Conservation (phyloP, 345 rosid species). For the Lepidium aucheri region DNA sequence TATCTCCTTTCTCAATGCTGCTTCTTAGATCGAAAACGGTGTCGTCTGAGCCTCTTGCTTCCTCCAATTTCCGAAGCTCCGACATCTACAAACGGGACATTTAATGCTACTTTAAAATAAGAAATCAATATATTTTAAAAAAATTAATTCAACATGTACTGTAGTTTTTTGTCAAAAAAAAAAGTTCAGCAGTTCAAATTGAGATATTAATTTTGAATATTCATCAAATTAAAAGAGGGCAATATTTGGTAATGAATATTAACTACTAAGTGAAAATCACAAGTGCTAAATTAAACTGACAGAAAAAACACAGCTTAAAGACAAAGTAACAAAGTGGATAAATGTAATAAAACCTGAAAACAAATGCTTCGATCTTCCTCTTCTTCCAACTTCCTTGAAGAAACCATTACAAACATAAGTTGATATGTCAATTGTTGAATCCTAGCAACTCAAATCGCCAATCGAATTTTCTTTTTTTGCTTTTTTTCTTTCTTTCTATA, state of each 20-base stretch:
- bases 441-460: background rate
- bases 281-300: background rate
- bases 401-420: conserved; percentile 27
- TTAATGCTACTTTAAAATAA: background rate
- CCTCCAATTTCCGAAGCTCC: conserved; percentile 44
- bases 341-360: conserved; percentile 27
- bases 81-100: conserved; percentile 15
- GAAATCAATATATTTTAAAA: background rate
- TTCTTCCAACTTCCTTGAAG: conserved; percentile 12
- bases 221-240: background rate
- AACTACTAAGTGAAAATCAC: background rate
- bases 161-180: background rate
- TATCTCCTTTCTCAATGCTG: conserved; percentile 42
- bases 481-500: background rate
- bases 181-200: background rate
- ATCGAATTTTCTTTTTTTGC: background rate
- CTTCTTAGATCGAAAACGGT: conserved; percentile 53
- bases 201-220: background rate
- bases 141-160: no score
- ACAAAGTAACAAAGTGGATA: background rate
- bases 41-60: conserved; percentile 39
- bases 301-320: background rate
- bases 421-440: background rate
- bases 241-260: background rate
- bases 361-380: conserved; percentile 47